Percentiles rank a stretch among this genome's conserved stretches.
Conservation (phyloP, 208 protist species). For the Strigomonas culicis region DNA sequence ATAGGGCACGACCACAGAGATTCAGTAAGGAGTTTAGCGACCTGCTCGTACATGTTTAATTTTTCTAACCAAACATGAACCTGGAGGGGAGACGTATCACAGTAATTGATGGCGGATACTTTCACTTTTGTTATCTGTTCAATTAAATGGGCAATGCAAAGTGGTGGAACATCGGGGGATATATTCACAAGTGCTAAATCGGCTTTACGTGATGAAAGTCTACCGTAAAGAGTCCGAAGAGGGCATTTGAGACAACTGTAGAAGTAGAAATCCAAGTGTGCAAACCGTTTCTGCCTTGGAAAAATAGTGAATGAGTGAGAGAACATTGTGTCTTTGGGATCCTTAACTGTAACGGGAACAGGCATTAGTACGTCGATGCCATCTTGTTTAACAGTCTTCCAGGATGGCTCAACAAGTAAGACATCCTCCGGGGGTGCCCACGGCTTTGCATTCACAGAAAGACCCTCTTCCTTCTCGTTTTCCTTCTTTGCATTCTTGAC, state of each 20-base stretch:
- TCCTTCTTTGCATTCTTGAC: conserved; percentile 7
- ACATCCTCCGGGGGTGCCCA: background rate
- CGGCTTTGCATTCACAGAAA: conserved; percentile 3
- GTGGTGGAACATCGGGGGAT: conserved; percentile 49
- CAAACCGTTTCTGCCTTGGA: conserved; percentile 25
- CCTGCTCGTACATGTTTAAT: conserved; percentile 29
- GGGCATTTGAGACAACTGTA: conserved; percentile 53
- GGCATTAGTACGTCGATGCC: conserved; percentile 30
- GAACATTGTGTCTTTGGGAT: conserved; percentile 37
- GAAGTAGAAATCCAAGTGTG: conserved; percentile 49
- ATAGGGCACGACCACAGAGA: conserved; percentile 61
- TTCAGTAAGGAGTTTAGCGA: conserved; percentile 31
- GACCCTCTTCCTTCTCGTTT: background rate
- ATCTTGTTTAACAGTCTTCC: conserved; percentile 8
- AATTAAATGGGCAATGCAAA: conserved; percentile 68
- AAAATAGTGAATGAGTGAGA: conserved; percentile 40
- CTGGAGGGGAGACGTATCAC: conserved; percentile 22
- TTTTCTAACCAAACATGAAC: conserved; percentile 73
- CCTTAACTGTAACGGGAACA: conserved; percentile 32
- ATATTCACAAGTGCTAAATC: conserved; percentile 56
- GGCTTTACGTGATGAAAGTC: conserved; percentile 48
- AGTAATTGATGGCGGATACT: conserved; percentile 42
- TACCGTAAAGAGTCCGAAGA: conserved; percentile 51
- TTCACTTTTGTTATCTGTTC: conserved; percentile 47
- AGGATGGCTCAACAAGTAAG: conserved; percentile 20